Evolutionary conservation across 805 yeast genomes (phyloP), one percentile per base, ranked within the genome.

Genomic region (Schwanniomyces sp.): DNA sequence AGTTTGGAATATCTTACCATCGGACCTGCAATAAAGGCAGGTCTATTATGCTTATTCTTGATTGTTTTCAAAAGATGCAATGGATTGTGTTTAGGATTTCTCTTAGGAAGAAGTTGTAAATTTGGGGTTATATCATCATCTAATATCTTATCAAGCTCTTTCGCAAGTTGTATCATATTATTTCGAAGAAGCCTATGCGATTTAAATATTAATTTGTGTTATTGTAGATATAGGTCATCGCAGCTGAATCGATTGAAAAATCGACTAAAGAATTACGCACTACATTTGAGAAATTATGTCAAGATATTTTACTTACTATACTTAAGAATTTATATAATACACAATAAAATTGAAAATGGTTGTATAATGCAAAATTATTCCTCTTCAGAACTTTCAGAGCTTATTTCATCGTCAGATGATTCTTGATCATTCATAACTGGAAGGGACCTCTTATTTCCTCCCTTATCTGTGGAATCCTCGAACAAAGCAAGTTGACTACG

Each of bases 1-100:
- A 94, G 76, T 64, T 94, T 92, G 1, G 96, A 89, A 72, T 94
- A 94, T 44, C 99, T 74, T 0, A 94, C 99, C 99, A 94, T 94
- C 4, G 99, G 99, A 0, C 98, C 99, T 4, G 75, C 77, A 11
- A 73, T 59, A 43, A 59, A 65, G 1, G 72, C 75, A 2, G 76
- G 75, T 39, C 73, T 56, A 7, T 65, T 64, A 10, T 66, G 53
- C 10, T 49, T 48, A 8, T 43, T 34, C 36, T 53, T 57, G 41
- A 57, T 56, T 11, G 54, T 57, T 40, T 63, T 58, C 24, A 73
- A 60, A 12, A 73, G 68, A 40, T 60, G 59, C 28, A 70, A 53
- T 5, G 76, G 77, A 45, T 58, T 67, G 46, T 67, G 61, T 7
- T 54, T 47, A 2, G 67, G 64, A 40, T 65, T 45, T 48, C 56